Conservation (phyloP, 352 stramenopile species). For the Sclerospora graminicola region DNA sequence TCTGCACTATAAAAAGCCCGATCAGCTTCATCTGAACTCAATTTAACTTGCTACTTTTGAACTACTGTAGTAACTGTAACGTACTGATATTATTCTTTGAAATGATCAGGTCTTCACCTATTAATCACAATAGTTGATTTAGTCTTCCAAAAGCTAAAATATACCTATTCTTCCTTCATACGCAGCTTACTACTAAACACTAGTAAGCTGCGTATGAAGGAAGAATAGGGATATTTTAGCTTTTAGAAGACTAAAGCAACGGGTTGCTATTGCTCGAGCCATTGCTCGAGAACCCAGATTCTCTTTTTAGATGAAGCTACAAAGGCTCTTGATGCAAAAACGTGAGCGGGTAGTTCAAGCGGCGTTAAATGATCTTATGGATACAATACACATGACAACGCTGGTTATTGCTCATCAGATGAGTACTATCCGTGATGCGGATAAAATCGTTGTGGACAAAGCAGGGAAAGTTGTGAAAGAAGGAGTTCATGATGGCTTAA, state of each 20-base stretch:
- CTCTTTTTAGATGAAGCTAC: slow-evolving; percentile 54
- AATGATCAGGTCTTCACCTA: no score
- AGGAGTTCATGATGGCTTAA: slow-evolving; percentile 25
- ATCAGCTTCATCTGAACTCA: no score
- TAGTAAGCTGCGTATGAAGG: no score
- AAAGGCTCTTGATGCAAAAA: slow-evolving; percentile 31
- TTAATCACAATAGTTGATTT: no score
- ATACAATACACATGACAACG: slow-evolving; percentile 17
- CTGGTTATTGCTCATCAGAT: slow-evolving; percentile 37
- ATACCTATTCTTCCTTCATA: no score
- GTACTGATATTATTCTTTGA: no score
- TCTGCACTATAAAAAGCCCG: no score
- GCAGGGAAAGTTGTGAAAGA: slow-evolving; percentile 32
- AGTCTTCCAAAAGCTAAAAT: no score
- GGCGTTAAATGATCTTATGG: slow-evolving; percentile 19
- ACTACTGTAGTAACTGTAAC: no score
- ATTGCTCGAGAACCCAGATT: slow-evolving; percentile 35
- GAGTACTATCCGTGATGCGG: slow-evolving; percentile 33
- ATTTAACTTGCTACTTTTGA: no score
- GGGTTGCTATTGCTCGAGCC: slow-evolving; percentile 51
- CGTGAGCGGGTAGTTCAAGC: slow-evolving; percentile 18
- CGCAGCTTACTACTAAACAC: no score
- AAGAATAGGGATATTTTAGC: no score
- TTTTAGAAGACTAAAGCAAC: slow-evolving; percentile 26
- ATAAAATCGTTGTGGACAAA: slow-evolving; percentile 35